Evolutionary conservation across 2,329 filamentous ascomycete genomes (phyloP).

Genomic region (Botrytis tulipae): DNA sequence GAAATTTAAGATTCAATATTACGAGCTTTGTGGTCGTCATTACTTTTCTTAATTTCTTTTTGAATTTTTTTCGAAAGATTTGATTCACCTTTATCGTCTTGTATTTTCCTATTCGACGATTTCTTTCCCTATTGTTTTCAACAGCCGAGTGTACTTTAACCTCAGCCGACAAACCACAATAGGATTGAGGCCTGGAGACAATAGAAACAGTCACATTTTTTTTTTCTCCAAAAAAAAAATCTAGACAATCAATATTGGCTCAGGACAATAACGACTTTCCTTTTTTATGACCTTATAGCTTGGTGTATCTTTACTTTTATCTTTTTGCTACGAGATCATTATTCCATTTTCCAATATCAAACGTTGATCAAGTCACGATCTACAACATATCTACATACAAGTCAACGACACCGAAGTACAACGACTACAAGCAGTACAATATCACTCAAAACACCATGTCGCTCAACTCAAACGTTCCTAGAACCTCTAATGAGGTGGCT

Average conservation of each 20-base stretch:
- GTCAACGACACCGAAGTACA: conserved; percentile 7
- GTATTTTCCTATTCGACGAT: conserved; percentile 5
- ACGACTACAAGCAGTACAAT: not conserved
- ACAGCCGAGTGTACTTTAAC: conserved; percentile 8
- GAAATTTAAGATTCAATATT: conserved; percentile 21
- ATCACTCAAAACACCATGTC: conserved; percentile 6
- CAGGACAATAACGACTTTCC: conserved; percentile 17
- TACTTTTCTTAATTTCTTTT: conserved; percentile 8
- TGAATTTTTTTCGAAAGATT: conserved; percentile 14
- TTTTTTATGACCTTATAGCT: conserved; percentile 16
- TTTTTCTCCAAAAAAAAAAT: not conserved
- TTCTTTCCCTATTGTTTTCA: conserved; percentile 12
- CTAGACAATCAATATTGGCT: not conserved
- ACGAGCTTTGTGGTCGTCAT: conserved; percentile 14
- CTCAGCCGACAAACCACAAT: conserved; percentile 18
- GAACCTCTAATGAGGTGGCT: conserved; percentile 61
- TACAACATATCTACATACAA: conserved; percentile 9
- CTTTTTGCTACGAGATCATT: conserved; percentile 5
- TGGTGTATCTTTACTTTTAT: conserved; percentile 21
- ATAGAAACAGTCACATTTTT: conserved; percentile 14
- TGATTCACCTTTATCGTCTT: conserved; percentile 16
- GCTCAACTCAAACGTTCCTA: conserved; percentile 22
- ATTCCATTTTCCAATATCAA: not conserved
- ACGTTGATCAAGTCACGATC: conserved; percentile 13
- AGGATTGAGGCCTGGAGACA: conserved; percentile 14